Percentiles rank a stretch among this genome's conserved stretches.
These are phyloP conservation scores for Vaccinium darrowii DNA, from an alignment of 148 eudicot species.

Conservation along the genomic window DNA sequence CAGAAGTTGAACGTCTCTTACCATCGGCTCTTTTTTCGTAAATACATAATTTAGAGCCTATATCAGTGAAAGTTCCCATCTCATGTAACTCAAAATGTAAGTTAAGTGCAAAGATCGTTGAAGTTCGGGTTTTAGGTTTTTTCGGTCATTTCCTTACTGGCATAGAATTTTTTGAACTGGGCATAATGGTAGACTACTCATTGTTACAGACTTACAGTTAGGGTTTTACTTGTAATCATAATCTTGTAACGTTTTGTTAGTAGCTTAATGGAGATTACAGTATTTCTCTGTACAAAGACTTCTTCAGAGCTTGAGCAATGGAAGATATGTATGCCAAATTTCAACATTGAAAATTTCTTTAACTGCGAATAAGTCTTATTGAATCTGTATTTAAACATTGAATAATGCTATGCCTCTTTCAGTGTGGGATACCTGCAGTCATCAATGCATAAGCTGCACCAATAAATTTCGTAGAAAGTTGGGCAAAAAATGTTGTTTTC, in stretches of 20 bases:
- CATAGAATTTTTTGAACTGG: background rate
- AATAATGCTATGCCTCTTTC: too few species aligned
- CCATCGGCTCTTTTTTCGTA: constrained; percentile 10
- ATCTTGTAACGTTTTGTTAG: background rate
- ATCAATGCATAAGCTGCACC: too few species aligned
- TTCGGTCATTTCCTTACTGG: background rate
- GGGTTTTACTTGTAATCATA: background rate
- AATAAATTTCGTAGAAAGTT: too few species aligned
- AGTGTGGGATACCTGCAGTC: too few species aligned
- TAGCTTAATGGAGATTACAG: background rate
- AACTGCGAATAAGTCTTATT: too few species aligned
- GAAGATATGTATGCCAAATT: background rate
- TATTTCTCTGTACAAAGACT: background rate
- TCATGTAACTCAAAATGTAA: constrained; percentile 29
- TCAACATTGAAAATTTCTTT: too few species aligned
- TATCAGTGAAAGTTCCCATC: constrained; percentile 13
- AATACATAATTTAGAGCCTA: constrained; percentile 10
- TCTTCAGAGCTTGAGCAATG: background rate
- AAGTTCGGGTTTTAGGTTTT: background rate
- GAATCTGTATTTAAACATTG: too few species aligned
- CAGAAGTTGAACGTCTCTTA: constrained; percentile 71
- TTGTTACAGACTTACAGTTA: background rate
- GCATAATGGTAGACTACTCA: background rate
- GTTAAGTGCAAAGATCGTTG: constrained; percentile 22
- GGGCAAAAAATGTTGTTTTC: too few species aligned